Percentiles rank a stretch among this genome's conserved stretches.
phyloP scores from a whole-genome alignment of 192 early-diverging fungal genomes.

The Dissophora globulifera region DNA sequence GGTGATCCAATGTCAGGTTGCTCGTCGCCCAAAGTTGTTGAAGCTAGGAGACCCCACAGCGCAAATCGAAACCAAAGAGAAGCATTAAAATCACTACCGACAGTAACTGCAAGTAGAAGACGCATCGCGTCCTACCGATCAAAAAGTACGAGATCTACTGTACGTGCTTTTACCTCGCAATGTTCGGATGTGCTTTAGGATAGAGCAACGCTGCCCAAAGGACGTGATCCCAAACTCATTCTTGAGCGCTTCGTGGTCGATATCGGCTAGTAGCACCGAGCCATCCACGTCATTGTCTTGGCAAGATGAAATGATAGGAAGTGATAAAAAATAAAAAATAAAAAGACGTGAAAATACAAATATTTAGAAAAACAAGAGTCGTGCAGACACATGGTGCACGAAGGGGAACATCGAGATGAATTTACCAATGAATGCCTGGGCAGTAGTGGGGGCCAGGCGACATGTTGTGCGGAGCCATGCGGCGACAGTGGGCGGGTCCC shows the following conservation, averaged over 20 bases:
- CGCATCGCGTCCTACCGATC: too few relatives aligned
- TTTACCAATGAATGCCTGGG: too few relatives aligned
- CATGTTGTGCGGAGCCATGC: too few relatives aligned
- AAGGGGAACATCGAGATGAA: too few relatives aligned
- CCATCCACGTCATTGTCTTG: conserved; percentile 63
- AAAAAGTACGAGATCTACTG: too few relatives aligned
- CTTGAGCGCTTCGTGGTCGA: conserved; percentile 50
- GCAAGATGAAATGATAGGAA: not conserved
- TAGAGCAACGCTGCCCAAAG: conserved; percentile 44
- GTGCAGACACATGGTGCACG: too few relatives aligned
- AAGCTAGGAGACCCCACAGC: not conserved
- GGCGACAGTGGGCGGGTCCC: too few relatives aligned
- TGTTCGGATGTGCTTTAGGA: conserved; percentile 13
- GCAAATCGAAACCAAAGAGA: too few relatives aligned
- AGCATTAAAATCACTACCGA: too few relatives aligned
- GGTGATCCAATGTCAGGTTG: not conserved
- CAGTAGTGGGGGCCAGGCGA: too few relatives aligned
- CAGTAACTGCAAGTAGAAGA: too few relatives aligned
- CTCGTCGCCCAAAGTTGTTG: not conserved
- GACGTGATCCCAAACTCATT: conserved; percentile 47
- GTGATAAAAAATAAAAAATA: not conserved
- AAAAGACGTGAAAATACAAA: not conserved
- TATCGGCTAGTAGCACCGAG: conserved; percentile 31
- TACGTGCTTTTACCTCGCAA: conserved; percentile 43
- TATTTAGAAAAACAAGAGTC: not conserved